These are phyloP conservation scores for Verticillium dahliae DNA, from an alignment of 2,329 filamentous ascomycete species.

Conservation along the genomic window DNA sequence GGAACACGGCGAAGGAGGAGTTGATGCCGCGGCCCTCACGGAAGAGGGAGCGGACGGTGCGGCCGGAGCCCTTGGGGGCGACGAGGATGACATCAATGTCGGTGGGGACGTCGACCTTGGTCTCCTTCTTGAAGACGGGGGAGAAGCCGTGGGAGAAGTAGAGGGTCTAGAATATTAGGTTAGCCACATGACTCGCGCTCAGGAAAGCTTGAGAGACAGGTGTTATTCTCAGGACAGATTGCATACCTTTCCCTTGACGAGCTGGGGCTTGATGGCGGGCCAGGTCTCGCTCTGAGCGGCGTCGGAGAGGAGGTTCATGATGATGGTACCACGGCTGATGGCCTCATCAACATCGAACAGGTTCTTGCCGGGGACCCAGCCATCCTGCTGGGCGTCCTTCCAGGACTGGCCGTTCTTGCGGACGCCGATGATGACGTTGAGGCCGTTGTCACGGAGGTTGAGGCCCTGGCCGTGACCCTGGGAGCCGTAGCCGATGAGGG, in stretches of 20 bases:
- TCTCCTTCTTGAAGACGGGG: constrained; percentile 98
- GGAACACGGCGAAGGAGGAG: constrained; percentile 96
- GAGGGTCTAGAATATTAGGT: constrained; percentile 60
- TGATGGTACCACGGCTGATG: constrained; percentile 83
- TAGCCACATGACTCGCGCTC: constrained; percentile 14
- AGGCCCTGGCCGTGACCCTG: constrained; percentile 99
- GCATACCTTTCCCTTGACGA: constrained; percentile 94
- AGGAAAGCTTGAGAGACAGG: no score
- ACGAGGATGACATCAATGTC: constrained; percentile 99
- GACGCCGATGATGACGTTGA: constrained; percentile 98
- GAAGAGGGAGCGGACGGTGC: constrained; percentile 98
- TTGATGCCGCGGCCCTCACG: constrained; percentile 99
- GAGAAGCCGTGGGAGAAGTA: constrained; percentile 99
- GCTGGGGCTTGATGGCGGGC: constrained; percentile 95
- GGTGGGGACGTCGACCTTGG: constrained; percentile 92
- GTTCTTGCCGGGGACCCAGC: constrained; percentile 98
- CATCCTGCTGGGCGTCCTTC: constrained; percentile 95
- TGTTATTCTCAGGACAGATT: not conserved
- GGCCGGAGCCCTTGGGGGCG: constrained; percentile 97
- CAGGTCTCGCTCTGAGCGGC: constrained; percentile 98
- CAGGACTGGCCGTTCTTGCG: constrained; percentile 97
- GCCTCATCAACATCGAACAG: constrained; percentile 97
- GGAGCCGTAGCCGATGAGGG: constrained; percentile 96
- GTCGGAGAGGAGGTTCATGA: constrained; percentile 99
- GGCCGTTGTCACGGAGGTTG: constrained; percentile 98